Evolutionary conservation across 78 protist species (phyloP).

Genomic region (Dictyostelium purpureum): DNA sequence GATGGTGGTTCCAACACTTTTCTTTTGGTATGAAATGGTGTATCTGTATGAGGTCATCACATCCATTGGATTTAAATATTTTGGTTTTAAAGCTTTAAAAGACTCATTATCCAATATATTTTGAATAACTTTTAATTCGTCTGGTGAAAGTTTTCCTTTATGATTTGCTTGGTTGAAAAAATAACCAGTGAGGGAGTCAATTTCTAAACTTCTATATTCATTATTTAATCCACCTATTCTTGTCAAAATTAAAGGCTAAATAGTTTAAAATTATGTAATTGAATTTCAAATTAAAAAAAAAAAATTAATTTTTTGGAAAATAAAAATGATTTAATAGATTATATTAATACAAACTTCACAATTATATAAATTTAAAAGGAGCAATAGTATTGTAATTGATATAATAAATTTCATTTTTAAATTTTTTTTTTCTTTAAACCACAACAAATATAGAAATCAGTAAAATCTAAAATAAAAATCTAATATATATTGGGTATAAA

Average conservation of each 20-base stretch:
- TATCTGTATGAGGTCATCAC: not conserved
- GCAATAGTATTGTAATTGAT: not conserved
- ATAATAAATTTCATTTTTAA: not conserved
- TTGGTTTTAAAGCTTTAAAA: conserved; percentile 44
- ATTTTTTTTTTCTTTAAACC: too few species aligned
- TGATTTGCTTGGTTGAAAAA: conserved; percentile 15
- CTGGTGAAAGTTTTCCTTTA: conserved; percentile 22
- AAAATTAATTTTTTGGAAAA: not conserved
- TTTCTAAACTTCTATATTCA: conserved; percentile 63
- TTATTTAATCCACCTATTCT: conserved; percentile 42
- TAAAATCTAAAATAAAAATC: too few species aligned
- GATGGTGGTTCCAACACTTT: conserved; percentile 24
- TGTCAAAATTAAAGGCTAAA: conserved; percentile 14
- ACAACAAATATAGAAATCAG: too few species aligned
- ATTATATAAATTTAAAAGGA: not conserved
- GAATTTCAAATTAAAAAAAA: too few species aligned
- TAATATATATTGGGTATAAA: too few species aligned
- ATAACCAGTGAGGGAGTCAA: conserved; percentile 32
- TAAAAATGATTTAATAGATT: not conserved
- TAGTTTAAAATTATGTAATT: too few species aligned
- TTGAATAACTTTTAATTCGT: conserved; percentile 6
- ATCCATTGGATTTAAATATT: not conserved
- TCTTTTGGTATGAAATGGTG: not conserved
- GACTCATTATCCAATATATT: not conserved
- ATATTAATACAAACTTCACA: not conserved